Percentiles rank a stretch among this genome's conserved stretches.
Evolutionary conservation across 2,329 filamentous ascomycete genomes (phyloP).

Genomic region (Periconia sp.): DNA sequence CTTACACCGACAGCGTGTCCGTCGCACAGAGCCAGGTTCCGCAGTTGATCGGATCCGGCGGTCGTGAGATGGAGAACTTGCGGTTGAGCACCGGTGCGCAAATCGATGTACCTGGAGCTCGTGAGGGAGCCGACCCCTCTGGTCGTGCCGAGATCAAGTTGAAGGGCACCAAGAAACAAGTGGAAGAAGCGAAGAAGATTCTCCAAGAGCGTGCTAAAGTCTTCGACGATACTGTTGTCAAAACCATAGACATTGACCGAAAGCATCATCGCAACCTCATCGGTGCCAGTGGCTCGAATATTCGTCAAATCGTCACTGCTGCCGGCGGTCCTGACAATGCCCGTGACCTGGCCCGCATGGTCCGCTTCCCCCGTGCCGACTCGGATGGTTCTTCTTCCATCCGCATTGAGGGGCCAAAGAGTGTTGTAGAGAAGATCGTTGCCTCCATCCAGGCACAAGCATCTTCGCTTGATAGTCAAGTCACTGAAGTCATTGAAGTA

Average conservation of each 20-base stretch:
- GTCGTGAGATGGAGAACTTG: constrained; percentile 86
- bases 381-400: constrained; percentile 77
- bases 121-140: constrained; percentile 66
- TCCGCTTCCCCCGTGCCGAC: constrained; percentile 92
- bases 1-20: constrained; percentile 74
- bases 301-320: constrained; percentile 81
- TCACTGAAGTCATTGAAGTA: constrained; percentile 76
- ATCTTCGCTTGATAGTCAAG: constrained; percentile 78
- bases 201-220: constrained; percentile 82
- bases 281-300: constrained; percentile 79
- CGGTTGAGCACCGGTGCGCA: constrained; percentile 81
- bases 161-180: constrained; percentile 88
- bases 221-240: constrained; percentile 86
- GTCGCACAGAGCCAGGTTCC: constrained; percentile 91
- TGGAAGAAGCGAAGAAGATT: constrained; percentile 87
- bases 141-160: constrained; percentile 82
- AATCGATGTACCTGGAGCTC: constrained; percentile 85
- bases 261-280: constrained; percentile 92
- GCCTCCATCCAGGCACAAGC: constrained; percentile 80
- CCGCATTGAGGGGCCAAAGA: constrained; percentile 81
- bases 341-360: constrained; percentile 80
- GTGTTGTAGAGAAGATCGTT: constrained; percentile 86
- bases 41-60: constrained; percentile 89
- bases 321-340: constrained; percentile 89
- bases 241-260: constrained; percentile 87